Percentiles rank a stretch among this genome's conserved stretches.
phyloP scores from a whole-genome alignment of 1,139 yeast genomes.

The Casaregolazyma suthepensis region DNA sequence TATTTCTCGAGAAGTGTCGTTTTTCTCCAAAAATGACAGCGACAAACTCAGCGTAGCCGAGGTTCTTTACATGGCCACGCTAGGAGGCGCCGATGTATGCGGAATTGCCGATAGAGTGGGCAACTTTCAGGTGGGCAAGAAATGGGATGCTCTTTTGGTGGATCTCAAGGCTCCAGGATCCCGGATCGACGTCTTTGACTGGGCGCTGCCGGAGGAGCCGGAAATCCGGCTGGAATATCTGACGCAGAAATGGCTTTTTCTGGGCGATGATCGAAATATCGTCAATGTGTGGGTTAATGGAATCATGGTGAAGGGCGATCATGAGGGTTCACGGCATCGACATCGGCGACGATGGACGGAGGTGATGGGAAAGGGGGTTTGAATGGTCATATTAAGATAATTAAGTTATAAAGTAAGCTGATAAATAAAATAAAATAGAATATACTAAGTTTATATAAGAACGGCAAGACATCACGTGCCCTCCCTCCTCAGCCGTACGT shows the following conservation, averaged over 20 bases:
- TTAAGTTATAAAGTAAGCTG: too few relatives aligned
- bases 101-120: conserved; percentile 58
- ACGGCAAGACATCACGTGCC: neutral
- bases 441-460: too few relatives aligned
- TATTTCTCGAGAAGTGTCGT: conserved; percentile 79
- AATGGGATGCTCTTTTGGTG: conserved; percentile 78
- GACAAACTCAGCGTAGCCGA: conserved; percentile 61
- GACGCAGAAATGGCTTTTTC: conserved; percentile 86
- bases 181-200: conserved; percentile 66
- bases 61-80: conserved; percentile 73
- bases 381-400: neutral
- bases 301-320: conserved; percentile 35
- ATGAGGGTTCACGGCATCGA: neutral
- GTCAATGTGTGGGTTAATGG: conserved; percentile 81
- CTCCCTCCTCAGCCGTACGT: neutral
- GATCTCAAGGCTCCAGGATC: conserved; percentile 50
- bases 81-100: conserved; percentile 84
- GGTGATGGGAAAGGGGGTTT: neutral
- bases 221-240: conserved; percentile 33
- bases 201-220: conserved; percentile 43
- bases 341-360: neutral
- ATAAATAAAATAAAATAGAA: too few relatives aligned
- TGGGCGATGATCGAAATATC: conserved; percentile 91
- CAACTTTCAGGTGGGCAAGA: conserved; percentile 65
- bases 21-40: conserved; percentile 43